Conservation (phyloP, 2,329 filamentous ascomycete genomes). For the Aphanocladium album region DNA sequence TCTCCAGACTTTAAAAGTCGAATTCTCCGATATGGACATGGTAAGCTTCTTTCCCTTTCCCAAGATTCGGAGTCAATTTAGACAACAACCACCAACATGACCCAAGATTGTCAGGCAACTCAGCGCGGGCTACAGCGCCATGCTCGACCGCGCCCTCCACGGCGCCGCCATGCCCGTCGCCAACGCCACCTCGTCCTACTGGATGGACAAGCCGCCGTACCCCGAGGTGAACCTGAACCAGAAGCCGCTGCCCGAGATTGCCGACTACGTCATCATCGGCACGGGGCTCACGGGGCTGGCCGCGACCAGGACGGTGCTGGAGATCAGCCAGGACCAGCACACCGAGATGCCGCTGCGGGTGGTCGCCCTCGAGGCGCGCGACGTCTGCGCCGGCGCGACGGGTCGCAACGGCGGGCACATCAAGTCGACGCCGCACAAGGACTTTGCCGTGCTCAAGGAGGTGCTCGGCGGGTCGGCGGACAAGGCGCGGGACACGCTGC, state of each 20-base stretch:
- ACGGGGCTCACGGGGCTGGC: conserved; percentile 48
- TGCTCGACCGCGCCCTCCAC: conserved; percentile 26
- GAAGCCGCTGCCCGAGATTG: conserved; percentile 29
- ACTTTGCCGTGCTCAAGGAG: conserved; percentile 30
- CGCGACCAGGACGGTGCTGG: conserved; percentile 23
- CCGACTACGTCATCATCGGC: conserved; percentile 49
- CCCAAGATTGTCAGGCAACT: background rate
- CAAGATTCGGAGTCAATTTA: too few species aligned
- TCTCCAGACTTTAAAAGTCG: background rate
- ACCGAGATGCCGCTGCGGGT: conserved; percentile 23
- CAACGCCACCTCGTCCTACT: conserved; percentile 41
- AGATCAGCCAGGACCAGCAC: conserved; percentile 17
- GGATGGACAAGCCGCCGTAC: conserved; percentile 39
- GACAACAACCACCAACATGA: background rate
- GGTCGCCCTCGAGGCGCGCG: conserved; percentile 46
- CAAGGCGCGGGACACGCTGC: conserved; percentile 34
- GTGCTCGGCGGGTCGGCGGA: conserved; percentile 24
- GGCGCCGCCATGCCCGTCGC: conserved; percentile 37
- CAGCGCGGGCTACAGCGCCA: conserved; percentile 17
- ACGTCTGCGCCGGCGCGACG: conserved; percentile 47
- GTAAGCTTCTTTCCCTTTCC: background rate
- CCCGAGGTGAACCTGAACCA: conserved; percentile 34
- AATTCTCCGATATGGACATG: background rate
- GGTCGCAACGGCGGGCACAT: conserved; percentile 50
- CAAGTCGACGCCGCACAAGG: conserved; percentile 39